Base-by-base conservation (phyloP, 495 filamentous ascomycete species). In the Aspergillus biplanus region DNA sequence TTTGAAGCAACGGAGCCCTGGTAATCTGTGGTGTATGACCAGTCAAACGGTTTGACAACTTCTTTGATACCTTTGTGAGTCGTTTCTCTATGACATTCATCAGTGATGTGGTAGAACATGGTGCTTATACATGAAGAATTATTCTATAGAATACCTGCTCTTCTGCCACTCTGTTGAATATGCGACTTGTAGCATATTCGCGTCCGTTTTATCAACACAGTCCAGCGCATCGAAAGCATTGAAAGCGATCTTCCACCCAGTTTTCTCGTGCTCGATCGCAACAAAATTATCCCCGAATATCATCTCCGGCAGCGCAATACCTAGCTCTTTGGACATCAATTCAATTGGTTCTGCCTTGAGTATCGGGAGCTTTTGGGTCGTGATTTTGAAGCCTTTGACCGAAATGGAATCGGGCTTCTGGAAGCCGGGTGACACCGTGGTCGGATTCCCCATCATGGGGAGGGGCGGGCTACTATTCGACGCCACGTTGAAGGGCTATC, bases 201-300 rank as follows among this genome's bases (percentile, higher is more conserved):
- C 81, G 44, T 91, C 95, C 3, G 96, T 97, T 82, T 98, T 98
- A 78, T 97, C 93, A 32, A 99, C 96, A 57, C 82, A 79, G 73
- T 95, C 91, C 56, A 99, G 81, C 6, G 94, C 95, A 71, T 93
- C 90, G 61, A 87, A 89, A 16, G 96, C 90, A 65, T 89, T 89
- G 77, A 99, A 99, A 13, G 79, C 71, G 56, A 98, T 83, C 5
- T 78, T 74, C 91, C 92, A 98, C 7, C 86, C 86, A 60, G 80
- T 86, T 18, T 80, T 79, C 21, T 76, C 58, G 74, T 98, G 92
- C 59, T 87, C 82, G 31, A 99, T 83, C 3, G 81, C 73, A 31
- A 96, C 87, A 35, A 86, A 80, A 75, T 99, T 99, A 78, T 99
- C 92, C 35, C 95, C 95, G 69, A 99, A 99, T 39, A 99, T 99